Evolutionary conservation across 1,139 yeast genomes (phyloP), one percentile per base, ranked within the genome.

Genomic region (Saccharomycopsis phalli): DNA sequence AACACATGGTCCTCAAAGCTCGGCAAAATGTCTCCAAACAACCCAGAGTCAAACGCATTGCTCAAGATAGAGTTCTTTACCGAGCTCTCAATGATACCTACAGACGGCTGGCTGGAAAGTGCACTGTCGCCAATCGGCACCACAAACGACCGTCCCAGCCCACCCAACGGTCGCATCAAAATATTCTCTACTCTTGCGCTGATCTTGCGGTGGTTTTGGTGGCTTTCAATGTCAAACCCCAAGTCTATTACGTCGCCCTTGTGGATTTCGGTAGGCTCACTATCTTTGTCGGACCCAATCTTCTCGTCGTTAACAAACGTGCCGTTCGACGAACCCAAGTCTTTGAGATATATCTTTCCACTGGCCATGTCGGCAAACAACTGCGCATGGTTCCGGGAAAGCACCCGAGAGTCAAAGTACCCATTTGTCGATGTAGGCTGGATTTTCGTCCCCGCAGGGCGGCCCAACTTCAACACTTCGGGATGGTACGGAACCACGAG

Each of bases 301-400:
- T 88, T 76, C 31, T 63, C 66, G 34, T 79, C 84, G 57, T 91
- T 91, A 38, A 91, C 74, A 57, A 82, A 93, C 0, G 98, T 91
- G 8, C 99, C 99, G 60, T 91, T 91, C 17, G 95, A 83, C 6
- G 94, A 81, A 40, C 87, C 86, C 51, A 87, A 69, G 60, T 91
- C 99, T 51, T 80, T 76, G 31, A 91, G 71, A 71, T 73, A 84
- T 27, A 91, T 69, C 46, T 71, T 71, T 10, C 93, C 88, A 4
- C 66, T 65, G 21, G 62, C 63, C n/a, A 76, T 65, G 51, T 81
- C 88, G 31, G 87, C 77, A 66, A 76, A 84, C 48, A 91, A 64
- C 51, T 84, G 91, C 0, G 99, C 99, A 61, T 91, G 99, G 53
- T 83, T 91, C 50, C 99, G 68, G 34, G 94, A 81, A 39, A 91